Percentiles rank a stretch among this genome's conserved stretches.
These are phyloP conservation scores for Larix sibirica DNA, from an alignment of 83 land plant species.

Conservation along the genomic window DNA sequence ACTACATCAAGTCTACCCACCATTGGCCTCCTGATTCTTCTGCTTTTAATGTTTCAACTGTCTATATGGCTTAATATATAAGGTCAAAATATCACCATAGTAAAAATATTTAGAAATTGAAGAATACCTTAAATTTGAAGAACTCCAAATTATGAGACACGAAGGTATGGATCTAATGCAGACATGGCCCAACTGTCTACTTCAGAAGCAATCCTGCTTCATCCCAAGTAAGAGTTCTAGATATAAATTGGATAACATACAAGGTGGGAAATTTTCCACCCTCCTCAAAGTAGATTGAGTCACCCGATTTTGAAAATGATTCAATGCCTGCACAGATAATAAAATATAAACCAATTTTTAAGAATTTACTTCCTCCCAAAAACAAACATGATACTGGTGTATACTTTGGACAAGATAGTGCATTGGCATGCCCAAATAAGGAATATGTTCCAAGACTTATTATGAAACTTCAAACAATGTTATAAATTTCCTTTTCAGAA, in stretches of 20 bases:
- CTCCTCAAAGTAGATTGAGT: conserved; percentile 87
- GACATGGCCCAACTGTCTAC: conserved; percentile 48
- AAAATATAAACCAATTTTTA: too few relatives aligned
- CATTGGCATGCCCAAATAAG: background rate
- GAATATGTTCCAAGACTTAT: background rate
- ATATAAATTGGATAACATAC: conserved; percentile 59
- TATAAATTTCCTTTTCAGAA: background rate
- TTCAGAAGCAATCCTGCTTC: conserved; percentile 49
- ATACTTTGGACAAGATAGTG: too few relatives aligned
- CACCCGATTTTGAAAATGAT: conserved; percentile 94
- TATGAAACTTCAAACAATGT: background rate
- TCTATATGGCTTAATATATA: background rate
- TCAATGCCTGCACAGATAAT: too few relatives aligned
- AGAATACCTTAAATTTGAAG: conserved; percentile 15
- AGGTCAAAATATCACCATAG: background rate
- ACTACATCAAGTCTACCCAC: too few relatives aligned
- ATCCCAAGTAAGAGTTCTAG: conserved; percentile 86
- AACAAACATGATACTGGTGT: too few relatives aligned
- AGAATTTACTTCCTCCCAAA: too few relatives aligned
- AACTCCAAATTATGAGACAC: conserved; percentile 48
- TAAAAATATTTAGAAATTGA: too few relatives aligned
- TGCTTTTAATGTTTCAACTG: too few relatives aligned
- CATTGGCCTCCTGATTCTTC: too few relatives aligned
- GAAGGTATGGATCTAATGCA: conserved; percentile 57
- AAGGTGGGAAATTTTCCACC: conserved; percentile 46